Base-by-base conservation (phyloP, 257 asterid species). In the Lantana camara region DNA sequence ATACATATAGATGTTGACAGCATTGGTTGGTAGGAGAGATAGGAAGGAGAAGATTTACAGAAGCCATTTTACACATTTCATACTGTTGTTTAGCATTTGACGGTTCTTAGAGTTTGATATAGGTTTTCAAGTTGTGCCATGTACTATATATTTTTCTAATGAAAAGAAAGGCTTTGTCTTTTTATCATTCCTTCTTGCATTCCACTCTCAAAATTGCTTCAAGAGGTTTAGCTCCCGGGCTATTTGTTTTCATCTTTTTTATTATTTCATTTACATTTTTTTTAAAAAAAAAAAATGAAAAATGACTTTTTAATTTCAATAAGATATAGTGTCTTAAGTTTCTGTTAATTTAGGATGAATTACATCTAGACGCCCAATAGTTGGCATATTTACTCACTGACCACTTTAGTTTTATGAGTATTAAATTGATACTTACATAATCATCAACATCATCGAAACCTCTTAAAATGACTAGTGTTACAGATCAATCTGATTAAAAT, bases 1-100 rank as follows among this genome's bases (percentile, higher is more conserved):
- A 72, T 64, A 64, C 77, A 35, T 73, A 71, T 27, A n/a, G n/a
- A 63, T 79, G 71, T 76, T 63, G 57, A 64, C 68, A 57, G 49
- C 61, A 30, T 66, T 82, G 48, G 75, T 66, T 68, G 67, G 32
- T 68, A 54, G 75, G 69, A 51, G 23, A 74, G 65, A 76, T 68
- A 54, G 75, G 69, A 51, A 30, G 76, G 65, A 76, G 73, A 53
- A 58, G 71, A 68, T 34, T 57, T 70, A 65, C 73, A 76, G 63
- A 44, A 38, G 66, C 69, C 17, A 45, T 44, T 56, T 66, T 66
- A 75, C 73, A 41, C 72, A 60, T 70, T 69, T 58, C 64, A 61
- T 77, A 70, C 40, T 56, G 69, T 57, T 35, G 40, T 35, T 76
- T 72, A 75, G 63, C 65, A 65, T 55, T 58, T 49, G 40, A 34